Evolutionary conservation across 495 filamentous ascomycete genomes (phyloP).

Genomic region (Pyrenula massariospora): DNA sequence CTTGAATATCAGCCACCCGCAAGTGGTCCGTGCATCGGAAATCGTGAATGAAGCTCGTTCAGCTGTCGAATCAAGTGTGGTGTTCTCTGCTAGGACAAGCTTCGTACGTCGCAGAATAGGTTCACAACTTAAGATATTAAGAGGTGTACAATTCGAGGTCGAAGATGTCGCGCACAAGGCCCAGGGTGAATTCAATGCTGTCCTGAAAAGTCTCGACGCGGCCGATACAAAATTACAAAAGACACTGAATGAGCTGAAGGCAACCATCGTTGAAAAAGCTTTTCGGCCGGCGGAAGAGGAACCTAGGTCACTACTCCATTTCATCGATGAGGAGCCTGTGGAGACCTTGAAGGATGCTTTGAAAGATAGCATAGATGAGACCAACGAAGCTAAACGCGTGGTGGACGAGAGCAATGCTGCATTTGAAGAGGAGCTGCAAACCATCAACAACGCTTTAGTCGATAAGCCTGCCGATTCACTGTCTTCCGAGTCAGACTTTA

Average conservation of each 20-base stretch:
- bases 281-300: constrained; percentile 76
- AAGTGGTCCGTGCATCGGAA: constrained; percentile 74
- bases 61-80: constrained; percentile 67
- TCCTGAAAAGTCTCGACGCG: constrained; percentile 60
- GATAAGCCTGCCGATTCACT: constrained; percentile 17
- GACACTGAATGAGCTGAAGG: constrained; percentile 58
- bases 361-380: constrained; percentile 39
- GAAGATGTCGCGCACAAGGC: constrained; percentile 38
- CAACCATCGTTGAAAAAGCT: constrained; percentile 59
- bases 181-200: constrained; percentile 45
- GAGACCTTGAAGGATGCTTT: constrained; percentile 26
- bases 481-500: constrained; percentile 22
- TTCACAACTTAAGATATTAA: constrained; percentile 59
- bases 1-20: constrained; percentile 57
- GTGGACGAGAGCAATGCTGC: not conserved
- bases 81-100: constrained; percentile 62
- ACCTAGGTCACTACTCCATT: constrained; percentile 51
- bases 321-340: constrained; percentile 39
- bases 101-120: constrained; percentile 64
- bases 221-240: constrained; percentile 58
- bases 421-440: constrained; percentile 47
- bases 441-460: constrained; percentile 48
- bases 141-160: constrained; percentile 52
- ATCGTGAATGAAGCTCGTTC: constrained; percentile 66
- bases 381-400: constrained; percentile 26